Percentiles rank a stretch among this genome's conserved stretches.
Evolutionary conservation across 208 protist genomes (phyloP).

Genomic region (Novymonas esmeraldas): DNA sequence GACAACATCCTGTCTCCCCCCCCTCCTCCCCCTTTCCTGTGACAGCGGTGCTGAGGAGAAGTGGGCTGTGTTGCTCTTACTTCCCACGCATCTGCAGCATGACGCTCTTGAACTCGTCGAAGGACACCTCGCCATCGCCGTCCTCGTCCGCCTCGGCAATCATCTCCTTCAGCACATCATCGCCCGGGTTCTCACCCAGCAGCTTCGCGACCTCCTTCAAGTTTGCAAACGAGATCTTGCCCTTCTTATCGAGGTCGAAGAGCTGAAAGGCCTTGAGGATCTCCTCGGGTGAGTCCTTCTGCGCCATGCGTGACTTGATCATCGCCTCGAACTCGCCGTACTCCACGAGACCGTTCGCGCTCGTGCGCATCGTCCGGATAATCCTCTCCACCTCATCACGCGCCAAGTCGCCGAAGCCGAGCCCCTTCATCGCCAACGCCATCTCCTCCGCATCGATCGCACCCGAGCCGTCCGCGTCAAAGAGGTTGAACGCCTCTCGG

Average conservation of each 20-base stretch:
- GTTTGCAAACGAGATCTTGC: conserved; percentile 97
- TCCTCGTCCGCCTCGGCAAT: conserved; percentile 97
- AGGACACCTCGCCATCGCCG: conserved; percentile 95
- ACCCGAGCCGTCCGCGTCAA: conserved; percentile 95
- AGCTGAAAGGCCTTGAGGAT: conserved; percentile 96
- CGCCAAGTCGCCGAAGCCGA: conserved; percentile 94
- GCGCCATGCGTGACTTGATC: conserved; percentile 91
- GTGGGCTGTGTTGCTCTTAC: no score
- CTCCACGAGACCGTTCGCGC: conserved; percentile 89
- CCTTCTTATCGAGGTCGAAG: conserved; percentile 97
- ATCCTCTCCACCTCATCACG: conserved; percentile 95
- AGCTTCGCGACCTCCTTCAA: conserved; percentile 96
- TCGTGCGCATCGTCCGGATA: conserved; percentile 81
- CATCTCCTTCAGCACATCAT: conserved; percentile 98
- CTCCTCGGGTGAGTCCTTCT: conserved; percentile 94
- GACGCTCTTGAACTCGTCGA: conserved; percentile 97
- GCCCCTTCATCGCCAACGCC: conserved; percentile 94
- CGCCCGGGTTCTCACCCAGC: conserved; percentile 95
- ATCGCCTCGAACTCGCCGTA: conserved; percentile 92
- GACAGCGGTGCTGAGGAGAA: background rate
- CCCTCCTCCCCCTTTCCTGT: no score
- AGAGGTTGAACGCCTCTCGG: conserved; percentile 98
- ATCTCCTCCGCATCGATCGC: conserved; percentile 94
- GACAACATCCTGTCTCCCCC: no score
- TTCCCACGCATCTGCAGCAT: conserved; percentile 92